Base-by-base conservation (phyloP, 139 green algal species). In the Picochlorum sp. region DNA sequence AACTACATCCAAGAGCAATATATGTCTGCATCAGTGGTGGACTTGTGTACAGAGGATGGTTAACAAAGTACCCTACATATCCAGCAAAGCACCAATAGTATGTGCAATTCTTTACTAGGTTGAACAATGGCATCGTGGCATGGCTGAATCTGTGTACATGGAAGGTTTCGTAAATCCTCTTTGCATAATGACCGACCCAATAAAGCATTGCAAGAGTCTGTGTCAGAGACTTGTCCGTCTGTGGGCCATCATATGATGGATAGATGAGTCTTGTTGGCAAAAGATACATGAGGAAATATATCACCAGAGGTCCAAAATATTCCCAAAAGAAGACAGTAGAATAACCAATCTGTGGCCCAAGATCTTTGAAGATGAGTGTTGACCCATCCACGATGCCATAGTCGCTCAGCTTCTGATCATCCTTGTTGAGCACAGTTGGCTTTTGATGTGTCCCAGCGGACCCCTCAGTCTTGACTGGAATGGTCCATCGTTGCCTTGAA, bases 311-410 rank as follows among this genome's bases (percentile, higher is more conserved):
- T 3, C 94, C 94, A 46, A 97, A 83, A 74, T 99, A 99, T 72
- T 99, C 94, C 75, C 84, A 95, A 75, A 98, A 94, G 73, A 98
- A 99, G 0, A 99, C 94, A 0, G 87, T 95, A 6, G 65, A 64
- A 77, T 96, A 99, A 49, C 81, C 84, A 34, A 99, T 87, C 85
- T 96, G 84, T 2, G 82, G 73, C 0, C 94, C 94, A 21, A 99
- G 83, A 69, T 99, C 94, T 79, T 99, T 99, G 69, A 95, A 95
- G 3, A 81, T 62, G 6, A 96, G n/a, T 11, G 76, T 61, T 2
- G 69, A 64, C 2, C 82, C 79, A 23, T 86, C 73, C 0, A 52
- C 34, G 0, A 96, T 61, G 14, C 75, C 82, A 62, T 89, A 93
- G 32, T 88, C 71, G 10, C 50, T 74, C 2, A 95, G 80, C 32